These are phyloP conservation scores for Castanopsis chinensis DNA, from an alignment of 306 rosid genomes.

Conservation along the genomic window DNA sequence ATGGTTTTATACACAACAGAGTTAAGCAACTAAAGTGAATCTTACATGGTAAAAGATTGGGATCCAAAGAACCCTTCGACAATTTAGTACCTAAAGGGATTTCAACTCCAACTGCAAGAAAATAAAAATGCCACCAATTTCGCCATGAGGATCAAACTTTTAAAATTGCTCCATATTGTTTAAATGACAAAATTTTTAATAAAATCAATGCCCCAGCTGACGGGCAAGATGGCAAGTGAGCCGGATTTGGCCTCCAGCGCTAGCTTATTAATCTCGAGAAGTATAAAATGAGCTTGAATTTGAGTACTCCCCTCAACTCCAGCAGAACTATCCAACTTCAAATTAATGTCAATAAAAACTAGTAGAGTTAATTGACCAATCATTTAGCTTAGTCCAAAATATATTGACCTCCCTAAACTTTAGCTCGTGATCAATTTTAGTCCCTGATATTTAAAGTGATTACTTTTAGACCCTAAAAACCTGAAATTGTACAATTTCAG, in stretches of 20 bases:
- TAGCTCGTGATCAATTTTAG: no score
- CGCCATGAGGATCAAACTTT: not conserved
- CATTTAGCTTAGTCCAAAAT: no score
- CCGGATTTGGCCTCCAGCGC: slow-evolving; percentile 52
- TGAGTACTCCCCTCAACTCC: slow-evolving; percentile 40
- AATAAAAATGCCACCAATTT: slow-evolving; percentile 23
- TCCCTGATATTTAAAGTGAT: no score
- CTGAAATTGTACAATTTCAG: no score
- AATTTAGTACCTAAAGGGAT: slow-evolving; percentile 43
- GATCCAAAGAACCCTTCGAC: slow-evolving; percentile 42
- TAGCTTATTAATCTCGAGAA: slow-evolving; percentile 66
- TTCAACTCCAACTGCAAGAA: slow-evolving; percentile 51
- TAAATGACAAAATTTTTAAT: slow-evolving; percentile 12
- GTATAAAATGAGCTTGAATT: slow-evolving; percentile 56
- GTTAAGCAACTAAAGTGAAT: slow-evolving; percentile 26
- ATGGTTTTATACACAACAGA: not conserved
- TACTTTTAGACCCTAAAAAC: no score
- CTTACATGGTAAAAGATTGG: slow-evolving; percentile 63
- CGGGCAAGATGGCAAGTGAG: slow-evolving; percentile 54
- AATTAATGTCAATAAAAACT: not conserved
- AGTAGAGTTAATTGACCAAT: not conserved
- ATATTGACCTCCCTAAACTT: no score
- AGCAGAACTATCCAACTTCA: slow-evolving; percentile 26
- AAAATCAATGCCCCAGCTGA: slow-evolving; percentile 65
- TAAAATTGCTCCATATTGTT: slow-evolving; percentile 3